phyloP scores from a whole-genome alignment of 495 filamentous ascomycete genomes.

The Aspergillus haitiensis region DNA sequence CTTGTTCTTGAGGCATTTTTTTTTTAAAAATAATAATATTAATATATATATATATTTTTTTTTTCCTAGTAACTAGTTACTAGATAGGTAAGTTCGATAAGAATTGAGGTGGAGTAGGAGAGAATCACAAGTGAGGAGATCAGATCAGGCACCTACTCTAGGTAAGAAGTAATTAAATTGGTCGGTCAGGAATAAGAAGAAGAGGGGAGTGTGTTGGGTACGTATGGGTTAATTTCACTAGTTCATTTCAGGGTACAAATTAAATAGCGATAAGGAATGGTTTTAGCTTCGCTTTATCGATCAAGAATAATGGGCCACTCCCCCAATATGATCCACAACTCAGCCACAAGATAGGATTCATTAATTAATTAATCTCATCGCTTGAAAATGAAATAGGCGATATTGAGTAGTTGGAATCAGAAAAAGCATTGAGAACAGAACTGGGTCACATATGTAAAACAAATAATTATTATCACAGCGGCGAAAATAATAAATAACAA shows the following conservation, averaged over 20 bases:
- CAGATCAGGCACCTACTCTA: neutral
- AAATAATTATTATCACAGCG: constrained; percentile 12
- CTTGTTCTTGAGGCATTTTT: neutral
- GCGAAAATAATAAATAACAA: constrained; percentile 9
- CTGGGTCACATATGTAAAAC: neutral
- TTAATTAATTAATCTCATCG: no score
- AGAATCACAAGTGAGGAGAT: neutral
- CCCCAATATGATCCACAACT: no score
- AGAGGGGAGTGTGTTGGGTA: neutral
- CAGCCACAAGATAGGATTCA: no score
- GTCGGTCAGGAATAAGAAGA: no score
- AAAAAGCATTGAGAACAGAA: neutral
- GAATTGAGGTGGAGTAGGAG: neutral
- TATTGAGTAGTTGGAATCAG: neutral
- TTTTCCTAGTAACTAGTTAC: no score
- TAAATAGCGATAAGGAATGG: no score
- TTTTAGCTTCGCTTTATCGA: no score
- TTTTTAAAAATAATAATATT: no score
- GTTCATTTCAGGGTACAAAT: no score
- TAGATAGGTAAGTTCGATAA: no score
- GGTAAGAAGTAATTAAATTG: neutral
- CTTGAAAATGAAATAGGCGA: neutral
- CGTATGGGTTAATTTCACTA: neutral
- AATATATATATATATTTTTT: neutral
- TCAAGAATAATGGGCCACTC: no score